Evolutionary conservation across 352 stramenopile species (phyloP).

Genomic region (Globisporangium okanoganense): DNA sequence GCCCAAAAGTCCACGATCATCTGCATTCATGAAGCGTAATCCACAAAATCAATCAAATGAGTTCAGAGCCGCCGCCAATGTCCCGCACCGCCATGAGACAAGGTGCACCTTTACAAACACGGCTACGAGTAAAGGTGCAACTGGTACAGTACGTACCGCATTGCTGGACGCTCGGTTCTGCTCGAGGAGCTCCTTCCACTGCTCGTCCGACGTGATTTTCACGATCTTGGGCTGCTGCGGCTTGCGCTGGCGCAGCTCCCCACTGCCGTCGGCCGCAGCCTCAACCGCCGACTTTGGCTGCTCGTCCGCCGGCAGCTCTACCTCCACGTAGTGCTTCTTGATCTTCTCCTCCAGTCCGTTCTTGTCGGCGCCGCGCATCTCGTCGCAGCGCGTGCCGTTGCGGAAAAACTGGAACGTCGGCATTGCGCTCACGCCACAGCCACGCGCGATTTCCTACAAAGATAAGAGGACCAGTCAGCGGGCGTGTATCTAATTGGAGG

Average conservation of each 20-base stretch:
- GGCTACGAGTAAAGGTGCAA: not conserved
- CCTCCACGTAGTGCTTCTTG: slow-evolving; percentile 77
- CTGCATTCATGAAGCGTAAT: slow-evolving; percentile 25
- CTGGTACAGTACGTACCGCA: slow-evolving; percentile 29
- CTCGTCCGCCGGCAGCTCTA: slow-evolving; percentile 66
- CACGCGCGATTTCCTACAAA: slow-evolving; percentile 45
- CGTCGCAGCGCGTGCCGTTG: slow-evolving; percentile 83
- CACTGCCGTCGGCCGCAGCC: slow-evolving; percentile 3
- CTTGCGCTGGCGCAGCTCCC: slow-evolving; percentile 62
- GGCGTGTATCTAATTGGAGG: not conserved
- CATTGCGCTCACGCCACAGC: slow-evolving; percentile 88
- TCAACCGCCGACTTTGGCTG: slow-evolving; percentile 25
- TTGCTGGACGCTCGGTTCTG: slow-evolving; percentile 40
- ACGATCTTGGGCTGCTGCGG: slow-evolving; percentile 25
- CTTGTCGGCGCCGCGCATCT: slow-evolving; percentile 84
- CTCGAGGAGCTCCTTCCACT: slow-evolving; percentile 49
- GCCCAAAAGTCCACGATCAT: slow-evolving; percentile 85
- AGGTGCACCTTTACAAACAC: not conserved
- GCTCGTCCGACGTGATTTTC: slow-evolving; percentile 41
- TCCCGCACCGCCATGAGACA: slow-evolving; percentile 3
- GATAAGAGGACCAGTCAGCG: not conserved
- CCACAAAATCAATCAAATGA: not conserved
- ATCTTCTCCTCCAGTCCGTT: slow-evolving; percentile 52
- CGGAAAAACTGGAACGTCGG: slow-evolving; percentile 96
- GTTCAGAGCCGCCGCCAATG: not conserved